Conservation (phyloP, 805 yeast species). For the Komagataella pastoris region DNA sequence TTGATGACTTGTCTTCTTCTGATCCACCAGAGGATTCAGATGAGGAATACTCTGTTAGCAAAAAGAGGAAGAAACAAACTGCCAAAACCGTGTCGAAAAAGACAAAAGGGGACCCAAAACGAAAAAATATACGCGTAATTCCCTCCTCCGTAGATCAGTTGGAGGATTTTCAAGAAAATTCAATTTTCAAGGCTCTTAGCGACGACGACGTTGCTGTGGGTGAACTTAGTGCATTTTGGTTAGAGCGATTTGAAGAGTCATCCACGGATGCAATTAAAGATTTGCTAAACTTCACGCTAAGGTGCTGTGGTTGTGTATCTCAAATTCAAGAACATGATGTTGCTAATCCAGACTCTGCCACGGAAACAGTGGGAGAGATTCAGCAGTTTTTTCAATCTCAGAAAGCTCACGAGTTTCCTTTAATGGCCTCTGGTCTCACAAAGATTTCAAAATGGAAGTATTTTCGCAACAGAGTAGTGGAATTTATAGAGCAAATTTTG, state of each 20-base stretch:
- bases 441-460: slow-evolving; percentile 32
- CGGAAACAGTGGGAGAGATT: slow-evolving; percentile 62
- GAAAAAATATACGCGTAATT: slow-evolving; percentile 4
- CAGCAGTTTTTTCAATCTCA: slow-evolving; percentile 50
- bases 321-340: slow-evolving; percentile 69
- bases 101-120: not conserved
- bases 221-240: slow-evolving; percentile 44
- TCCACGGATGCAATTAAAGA: slow-evolving; percentile 39
- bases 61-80: not conserved
- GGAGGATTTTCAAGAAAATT: slow-evolving; percentile 31
- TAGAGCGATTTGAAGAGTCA: slow-evolving; percentile 33
- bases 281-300: slow-evolving; percentile 53
- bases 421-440: slow-evolving; percentile 21
- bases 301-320: slow-evolving; percentile 60
- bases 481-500: slow-evolving; percentile 42
- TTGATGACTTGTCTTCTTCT: not conserved
- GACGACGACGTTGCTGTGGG: slow-evolving; percentile 32
- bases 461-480: slow-evolving; percentile 39
- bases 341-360: slow-evolving; percentile 33
- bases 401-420: slow-evolving; percentile 56
- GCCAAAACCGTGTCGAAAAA: not conserved
- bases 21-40: not conserved
- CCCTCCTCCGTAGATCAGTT: slow-evolving; percentile 7
- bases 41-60: not conserved
- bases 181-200: slow-evolving; percentile 35